phyloP scores from a whole-genome alignment of 495 filamentous ascomycete genomes.

The Penicillium crystallinum region DNA sequence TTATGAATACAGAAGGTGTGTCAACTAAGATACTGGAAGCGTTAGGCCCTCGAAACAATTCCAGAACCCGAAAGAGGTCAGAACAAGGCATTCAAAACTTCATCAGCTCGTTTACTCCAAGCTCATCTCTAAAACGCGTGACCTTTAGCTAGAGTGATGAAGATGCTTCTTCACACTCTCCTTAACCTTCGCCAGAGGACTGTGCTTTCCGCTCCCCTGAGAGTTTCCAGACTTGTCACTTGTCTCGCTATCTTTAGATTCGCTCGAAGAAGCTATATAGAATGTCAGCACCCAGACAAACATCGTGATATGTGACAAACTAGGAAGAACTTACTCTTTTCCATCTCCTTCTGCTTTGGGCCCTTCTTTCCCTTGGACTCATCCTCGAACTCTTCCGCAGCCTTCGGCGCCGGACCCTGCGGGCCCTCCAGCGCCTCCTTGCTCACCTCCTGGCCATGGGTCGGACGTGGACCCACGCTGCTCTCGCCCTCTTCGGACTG shows the following conservation, averaged over 20 bases:
- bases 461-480: not conserved
- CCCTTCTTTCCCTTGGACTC: conserved; percentile 11
- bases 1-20: not conserved
- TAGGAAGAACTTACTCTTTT: not conserved
- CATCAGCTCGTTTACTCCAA: not conserved
- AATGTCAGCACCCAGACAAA: not conserved
- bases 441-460: conserved; percentile 16
- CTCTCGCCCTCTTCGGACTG: not conserved
- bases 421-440: conserved; percentile 35
- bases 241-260: not conserved
- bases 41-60: too few relatives aligned
- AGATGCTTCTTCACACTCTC: conserved; percentile 28
- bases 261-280: not conserved
- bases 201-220: conserved; percentile 4
- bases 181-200: conserved; percentile 28
- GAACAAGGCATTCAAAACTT: not conserved
- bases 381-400: conserved; percentile 28
- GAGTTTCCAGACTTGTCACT: not conserved
- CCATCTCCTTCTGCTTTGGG: not conserved
- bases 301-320: not conserved
- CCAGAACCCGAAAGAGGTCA: not conserved
- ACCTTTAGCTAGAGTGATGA: conserved; percentile 11
- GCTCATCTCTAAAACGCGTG: not conserved
- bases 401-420: conserved; percentile 21
- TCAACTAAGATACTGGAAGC: not conserved